Evolutionary conservation across 352 stramenopile genomes (phyloP).

Genomic region (Vaucheria bursata): DNA sequence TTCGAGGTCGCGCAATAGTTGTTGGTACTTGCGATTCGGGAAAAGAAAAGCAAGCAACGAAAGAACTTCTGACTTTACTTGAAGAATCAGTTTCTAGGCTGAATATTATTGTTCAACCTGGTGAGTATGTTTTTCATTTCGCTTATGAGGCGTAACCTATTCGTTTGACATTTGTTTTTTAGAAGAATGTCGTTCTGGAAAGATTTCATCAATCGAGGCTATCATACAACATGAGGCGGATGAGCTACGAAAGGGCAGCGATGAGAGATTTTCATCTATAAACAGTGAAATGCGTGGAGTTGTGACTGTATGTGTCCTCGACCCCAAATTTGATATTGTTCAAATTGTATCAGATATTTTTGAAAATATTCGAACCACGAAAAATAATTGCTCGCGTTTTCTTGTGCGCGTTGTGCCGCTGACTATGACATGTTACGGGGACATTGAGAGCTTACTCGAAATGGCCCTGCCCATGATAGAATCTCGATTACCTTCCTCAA

Average conservation of each 20-base stretch:
- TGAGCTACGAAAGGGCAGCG: background rate
- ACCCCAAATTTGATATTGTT: background rate
- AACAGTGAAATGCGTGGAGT: background rate
- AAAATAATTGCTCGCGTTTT: background rate
- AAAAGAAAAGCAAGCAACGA: background rate
- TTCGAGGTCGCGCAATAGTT: background rate
- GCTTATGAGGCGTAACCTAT: too few relatives aligned
- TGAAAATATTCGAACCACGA: background rate
- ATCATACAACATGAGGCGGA: background rate
- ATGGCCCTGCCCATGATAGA: background rate
- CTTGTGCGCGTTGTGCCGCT: background rate
- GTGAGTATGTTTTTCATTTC: too few relatives aligned
- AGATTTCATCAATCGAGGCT: background rate
- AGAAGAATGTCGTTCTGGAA: too few relatives aligned
- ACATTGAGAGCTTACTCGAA: background rate
- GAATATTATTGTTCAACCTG: too few relatives aligned
- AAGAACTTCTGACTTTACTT: background rate
- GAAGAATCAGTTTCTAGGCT: background rate
- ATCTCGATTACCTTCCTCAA: background rate
- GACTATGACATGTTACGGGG: background rate
- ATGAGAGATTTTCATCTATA: background rate
- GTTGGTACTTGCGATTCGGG: background rate
- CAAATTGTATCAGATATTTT: background rate
- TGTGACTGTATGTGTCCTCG: background rate
- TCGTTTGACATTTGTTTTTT: too few relatives aligned